Evolutionary conservation across 345 rosid species (phyloP).

Genomic region (Arabis alpina): DNA sequence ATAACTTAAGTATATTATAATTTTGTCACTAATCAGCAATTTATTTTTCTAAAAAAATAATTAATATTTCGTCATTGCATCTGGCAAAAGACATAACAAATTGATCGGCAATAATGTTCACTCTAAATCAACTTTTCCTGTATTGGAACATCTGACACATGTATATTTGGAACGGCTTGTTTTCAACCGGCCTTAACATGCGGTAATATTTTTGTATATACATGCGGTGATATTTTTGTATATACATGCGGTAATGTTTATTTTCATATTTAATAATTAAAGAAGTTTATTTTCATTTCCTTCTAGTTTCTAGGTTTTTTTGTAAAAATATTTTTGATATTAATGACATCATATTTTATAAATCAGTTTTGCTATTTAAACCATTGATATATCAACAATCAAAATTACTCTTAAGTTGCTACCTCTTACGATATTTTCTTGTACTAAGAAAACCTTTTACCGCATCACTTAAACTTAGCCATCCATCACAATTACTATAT

Average conservation of each 20-base stretch:
- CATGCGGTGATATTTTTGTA: too few species aligned
- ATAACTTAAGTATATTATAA: too few species aligned
- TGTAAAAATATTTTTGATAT: background rate
- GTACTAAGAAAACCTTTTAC: background rate
- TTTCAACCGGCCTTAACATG: background rate
- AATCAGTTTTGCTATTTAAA: background rate
- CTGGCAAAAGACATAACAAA: background rate
- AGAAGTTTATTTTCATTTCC: background rate
- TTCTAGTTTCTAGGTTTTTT: background rate
- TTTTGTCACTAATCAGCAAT: background rate
- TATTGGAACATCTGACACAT: background rate
- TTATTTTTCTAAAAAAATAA: background rate
- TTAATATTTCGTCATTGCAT: background rate
- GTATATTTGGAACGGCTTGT: background rate
- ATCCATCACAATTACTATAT: conserved; percentile 12
- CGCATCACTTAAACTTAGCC: background rate
- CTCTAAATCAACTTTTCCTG: background rate
- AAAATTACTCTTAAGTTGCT: background rate
- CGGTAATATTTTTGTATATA: background rate
- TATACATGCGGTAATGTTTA: too few species aligned
- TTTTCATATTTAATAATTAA: too few species aligned
- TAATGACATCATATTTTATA: background rate
- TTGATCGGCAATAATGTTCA: background rate
- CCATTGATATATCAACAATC: background rate
- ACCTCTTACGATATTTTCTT: background rate